Evolutionary conservation across 2,329 filamentous ascomycete genomes (phyloP).

Genomic region (Sporothrix globosa): DNA sequence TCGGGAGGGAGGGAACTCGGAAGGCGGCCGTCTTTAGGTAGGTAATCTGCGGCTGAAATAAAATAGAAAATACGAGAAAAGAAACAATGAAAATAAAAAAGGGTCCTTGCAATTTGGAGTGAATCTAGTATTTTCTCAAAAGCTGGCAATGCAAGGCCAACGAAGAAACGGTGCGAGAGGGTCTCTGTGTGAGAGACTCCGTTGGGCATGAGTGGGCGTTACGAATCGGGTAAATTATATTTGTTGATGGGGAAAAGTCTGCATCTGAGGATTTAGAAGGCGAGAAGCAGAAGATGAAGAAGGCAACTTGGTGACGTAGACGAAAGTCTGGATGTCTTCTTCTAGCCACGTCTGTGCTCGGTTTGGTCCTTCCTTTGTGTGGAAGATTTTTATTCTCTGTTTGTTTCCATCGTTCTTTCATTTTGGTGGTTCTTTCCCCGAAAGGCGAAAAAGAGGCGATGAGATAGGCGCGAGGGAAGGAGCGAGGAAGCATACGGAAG

Average conservation of each 20-base stretch:
- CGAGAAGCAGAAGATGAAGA: not conserved
- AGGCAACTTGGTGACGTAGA: not conserved
- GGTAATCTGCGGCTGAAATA: not conserved
- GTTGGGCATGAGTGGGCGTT: not conserved
- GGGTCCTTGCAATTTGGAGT: not conserved
- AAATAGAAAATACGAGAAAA: not conserved
- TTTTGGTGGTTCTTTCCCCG: not conserved
- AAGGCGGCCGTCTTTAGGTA: not conserved
- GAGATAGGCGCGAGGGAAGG: constrained; percentile 2
- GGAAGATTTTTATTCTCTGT: not conserved
- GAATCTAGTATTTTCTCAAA: too few species aligned
- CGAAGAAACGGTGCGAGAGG: not conserved
- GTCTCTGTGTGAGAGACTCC: not conserved
- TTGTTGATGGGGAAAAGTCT: not conserved
- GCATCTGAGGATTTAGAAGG: not conserved
- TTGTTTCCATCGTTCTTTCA: constrained; percentile 6
- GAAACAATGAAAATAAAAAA: not conserved
- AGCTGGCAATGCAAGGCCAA: not conserved
- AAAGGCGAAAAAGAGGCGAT: not conserved
- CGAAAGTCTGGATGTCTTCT: too few species aligned
- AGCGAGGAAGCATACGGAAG: not conserved
- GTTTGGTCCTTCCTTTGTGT: constrained; percentile 1
- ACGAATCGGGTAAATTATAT: not conserved
- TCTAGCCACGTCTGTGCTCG: not conserved
- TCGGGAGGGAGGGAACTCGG: not conserved